phyloP scores from a whole-genome alignment of 2,329 filamentous ascomycete genomes.

The Monosporascus sp. region DNA sequence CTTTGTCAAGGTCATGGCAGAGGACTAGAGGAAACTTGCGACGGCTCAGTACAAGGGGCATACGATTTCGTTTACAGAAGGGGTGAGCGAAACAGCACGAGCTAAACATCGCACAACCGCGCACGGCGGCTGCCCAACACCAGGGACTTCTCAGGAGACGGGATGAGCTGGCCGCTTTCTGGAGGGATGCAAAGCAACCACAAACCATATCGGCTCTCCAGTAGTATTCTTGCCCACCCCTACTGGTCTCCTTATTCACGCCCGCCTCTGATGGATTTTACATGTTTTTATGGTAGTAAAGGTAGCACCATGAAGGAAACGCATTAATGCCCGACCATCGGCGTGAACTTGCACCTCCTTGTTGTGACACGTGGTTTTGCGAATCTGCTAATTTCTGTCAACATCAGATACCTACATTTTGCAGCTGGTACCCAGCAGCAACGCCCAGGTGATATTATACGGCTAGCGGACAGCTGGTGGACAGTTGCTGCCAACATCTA shows the following conservation, averaged over 20 bases:
- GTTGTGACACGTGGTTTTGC: conserved; percentile 2
- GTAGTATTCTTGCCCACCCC: background rate
- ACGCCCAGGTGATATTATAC: too few species aligned
- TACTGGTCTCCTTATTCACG: background rate
- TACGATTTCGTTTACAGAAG: background rate
- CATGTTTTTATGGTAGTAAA: conserved; percentile 15
- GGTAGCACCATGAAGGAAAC: conserved; percentile 17
- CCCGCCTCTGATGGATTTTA: conserved; percentile 12
- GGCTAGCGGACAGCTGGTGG: too few species aligned
- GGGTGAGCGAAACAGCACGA: background rate
- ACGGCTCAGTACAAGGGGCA: conserved; percentile 3
- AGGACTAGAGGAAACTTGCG: conserved; percentile 8
- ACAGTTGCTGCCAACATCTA: too few species aligned
- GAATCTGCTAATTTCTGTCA: background rate
- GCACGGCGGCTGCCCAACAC: background rate
- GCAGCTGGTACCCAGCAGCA: too few species aligned
- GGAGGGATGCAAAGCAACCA: background rate
- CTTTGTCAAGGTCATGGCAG: conserved; percentile 18
- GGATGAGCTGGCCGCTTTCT: background rate
- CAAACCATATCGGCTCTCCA: background rate
- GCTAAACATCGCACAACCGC: background rate
- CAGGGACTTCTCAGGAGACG: background rate
- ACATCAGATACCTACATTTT: background rate
- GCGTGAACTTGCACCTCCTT: background rate
- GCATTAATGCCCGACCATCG: conserved; percentile 12